Percentiles rank a stretch among this genome's conserved stretches.
Conservation (phyloP, 257 asterid species). For the Capsicum chinense region DNA sequence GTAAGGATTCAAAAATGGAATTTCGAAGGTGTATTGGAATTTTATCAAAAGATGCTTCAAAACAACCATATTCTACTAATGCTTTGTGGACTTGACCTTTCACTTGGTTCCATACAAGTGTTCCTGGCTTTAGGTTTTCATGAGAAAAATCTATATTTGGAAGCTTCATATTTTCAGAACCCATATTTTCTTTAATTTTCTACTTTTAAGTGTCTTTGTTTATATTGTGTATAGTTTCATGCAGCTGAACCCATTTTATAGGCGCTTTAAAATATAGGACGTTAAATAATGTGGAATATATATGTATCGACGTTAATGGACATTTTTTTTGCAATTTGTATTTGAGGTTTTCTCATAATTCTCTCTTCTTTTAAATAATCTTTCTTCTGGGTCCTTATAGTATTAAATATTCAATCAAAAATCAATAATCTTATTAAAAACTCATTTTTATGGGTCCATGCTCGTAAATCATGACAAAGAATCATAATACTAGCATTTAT, state of each 20-base stretch:
- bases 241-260: background rate
- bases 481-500: no score
- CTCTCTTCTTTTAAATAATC: no score
- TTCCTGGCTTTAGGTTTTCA: slow-evolving; percentile 38
- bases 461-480: background rate
- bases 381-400: background rate
- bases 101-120: slow-evolving; percentile 43
- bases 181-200: slow-evolving; percentile 36
- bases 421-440: no score
- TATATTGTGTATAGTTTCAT: background rate
- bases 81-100: slow-evolving; percentile 48
- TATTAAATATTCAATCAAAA: background rate
- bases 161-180: slow-evolving; percentile 49
- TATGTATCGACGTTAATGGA: no score
- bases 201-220: background rate
- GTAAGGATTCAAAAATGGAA: slow-evolving; percentile 40
- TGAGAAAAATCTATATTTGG: slow-evolving; percentile 55
- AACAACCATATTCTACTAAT: slow-evolving; percentile 45
- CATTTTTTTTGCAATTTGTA: no score
- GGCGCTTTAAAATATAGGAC: no score
- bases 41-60: slow-evolving; percentile 55
- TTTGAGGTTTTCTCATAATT: no score
- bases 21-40: slow-evolving; percentile 40
- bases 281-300: no score
- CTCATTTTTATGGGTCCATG: background rate